Conservation (phyloP, 2,329 filamentous ascomycete species). For the Ascochyta fabae region DNA sequence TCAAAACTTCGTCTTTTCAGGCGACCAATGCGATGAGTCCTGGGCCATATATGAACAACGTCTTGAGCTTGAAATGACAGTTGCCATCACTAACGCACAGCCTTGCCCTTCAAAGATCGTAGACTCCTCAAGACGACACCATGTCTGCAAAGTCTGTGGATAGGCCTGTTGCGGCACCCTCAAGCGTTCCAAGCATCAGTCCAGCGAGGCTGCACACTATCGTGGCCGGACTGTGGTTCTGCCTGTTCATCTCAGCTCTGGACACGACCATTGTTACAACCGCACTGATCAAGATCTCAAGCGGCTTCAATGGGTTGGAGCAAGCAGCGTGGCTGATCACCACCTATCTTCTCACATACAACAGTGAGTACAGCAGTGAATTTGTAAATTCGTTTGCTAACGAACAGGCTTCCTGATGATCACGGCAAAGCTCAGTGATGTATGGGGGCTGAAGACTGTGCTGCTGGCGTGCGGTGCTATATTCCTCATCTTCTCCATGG, state of each 20-base stretch:
- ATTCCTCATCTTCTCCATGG: conserved; percentile 43
- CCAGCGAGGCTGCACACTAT: conserved; percentile 33
- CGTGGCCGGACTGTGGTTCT: conserved; percentile 42
- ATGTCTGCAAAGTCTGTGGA: neutral
- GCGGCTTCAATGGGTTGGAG: conserved; percentile 34
- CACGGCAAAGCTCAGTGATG: conserved; percentile 42
- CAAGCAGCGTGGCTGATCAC: conserved; percentile 43
- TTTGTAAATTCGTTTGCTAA: neutral
- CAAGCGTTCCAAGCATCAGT: conserved; percentile 30
- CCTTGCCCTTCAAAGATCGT: neutral
- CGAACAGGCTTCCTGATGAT: conserved; percentile 43
- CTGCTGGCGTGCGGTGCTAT: conserved; percentile 30
- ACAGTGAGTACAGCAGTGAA: conserved; percentile 19
- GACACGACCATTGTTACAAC: conserved; percentile 45
- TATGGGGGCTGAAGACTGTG: conserved; percentile 36
- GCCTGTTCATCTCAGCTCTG: conserved; percentile 42
- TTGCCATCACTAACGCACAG: neutral
- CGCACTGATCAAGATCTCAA: conserved; percentile 39
- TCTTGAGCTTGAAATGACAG: neutral
- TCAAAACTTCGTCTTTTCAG: neutral
- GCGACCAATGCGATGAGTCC: conserved; percentile 3
- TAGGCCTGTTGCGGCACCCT: conserved; percentile 2
- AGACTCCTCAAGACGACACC: neutral
- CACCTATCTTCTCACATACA: conserved; percentile 43
- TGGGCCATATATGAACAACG: too few species aligned